Base-by-base conservation (phyloP, 768 basidiomycete genomes). In the Tulasnella sp. region DNA sequence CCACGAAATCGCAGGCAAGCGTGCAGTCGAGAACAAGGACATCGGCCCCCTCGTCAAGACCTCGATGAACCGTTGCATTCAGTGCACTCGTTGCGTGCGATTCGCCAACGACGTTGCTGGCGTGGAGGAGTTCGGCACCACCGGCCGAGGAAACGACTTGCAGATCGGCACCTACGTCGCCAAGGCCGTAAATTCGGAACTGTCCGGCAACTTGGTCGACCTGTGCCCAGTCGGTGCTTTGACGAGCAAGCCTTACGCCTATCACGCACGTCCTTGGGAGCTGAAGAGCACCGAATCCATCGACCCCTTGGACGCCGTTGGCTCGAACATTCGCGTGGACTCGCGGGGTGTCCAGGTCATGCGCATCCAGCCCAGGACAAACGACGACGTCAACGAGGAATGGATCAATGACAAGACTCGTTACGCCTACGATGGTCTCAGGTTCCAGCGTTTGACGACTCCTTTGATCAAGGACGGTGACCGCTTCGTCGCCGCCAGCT, bases 321-420 rank as follows among this genome's bases (percentile, higher is more conserved):
- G 98, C 20, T 96, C 94, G 81, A 99, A 98, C 86, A 98, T 99
- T 86, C 93, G 96, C 72, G 90, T 99, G 79, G 97, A 99, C 86
- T 97, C 97, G 50, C 91, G 97, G 48, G 96, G 96, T 58, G 93
- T 97, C 6, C 92, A 95, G 85, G 97, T 99, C 82, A 99, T 99
- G 97, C 93, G 98, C 75, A 90, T 99, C 83, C 96, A 98, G 84
- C 98, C 98, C 1, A 91, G 94, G 84, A 94, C 95, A 75, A 99
- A 98, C 85, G 98, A 99, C 86, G 95, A 98, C 83, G 93, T 99
- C 82, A 99, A 99, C 86, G 98, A 99, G 88, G 98, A 99, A 86
- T 99, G 98, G 98, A 97, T 99, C 86, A 96, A 91, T 86, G 98
- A 99, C 90, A 99, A 99, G 90, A 96, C 97, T 1, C 94, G 98